Percentiles rank a stretch among this genome's conserved stretches.
Conservation (phyloP, 805 yeast genomes). For the Candida morakotiae region DNA sequence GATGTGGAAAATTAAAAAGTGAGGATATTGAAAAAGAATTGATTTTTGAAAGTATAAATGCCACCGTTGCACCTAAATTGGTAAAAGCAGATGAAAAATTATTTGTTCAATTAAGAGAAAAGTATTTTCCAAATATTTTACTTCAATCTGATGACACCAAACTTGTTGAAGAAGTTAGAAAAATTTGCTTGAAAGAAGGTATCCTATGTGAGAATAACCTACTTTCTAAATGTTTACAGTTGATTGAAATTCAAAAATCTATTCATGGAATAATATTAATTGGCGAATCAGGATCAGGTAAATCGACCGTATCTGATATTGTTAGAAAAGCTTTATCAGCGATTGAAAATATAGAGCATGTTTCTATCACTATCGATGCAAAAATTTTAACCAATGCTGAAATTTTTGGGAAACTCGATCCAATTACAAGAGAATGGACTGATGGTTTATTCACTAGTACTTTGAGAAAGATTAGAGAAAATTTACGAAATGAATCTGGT, state of each 20-base stretch:
- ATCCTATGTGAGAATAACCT: constrained; percentile 36
- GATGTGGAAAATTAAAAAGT: constrained; percentile 45
- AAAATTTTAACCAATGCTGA: constrained; percentile 65
- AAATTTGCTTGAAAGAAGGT: constrained; percentile 27
- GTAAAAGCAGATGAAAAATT: constrained; percentile 45
- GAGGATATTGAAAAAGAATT: constrained; percentile 22
- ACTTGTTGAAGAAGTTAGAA: constrained; percentile 21
- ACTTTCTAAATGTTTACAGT: constrained; percentile 54
- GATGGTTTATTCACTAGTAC: constrained; percentile 80
- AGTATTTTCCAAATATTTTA: constrained; percentile 23
- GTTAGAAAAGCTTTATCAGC: constrained; percentile 42
- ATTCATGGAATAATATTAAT: constrained; percentile 81
- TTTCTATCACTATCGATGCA: constrained; percentile 58
- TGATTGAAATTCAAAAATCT: constrained; percentile 53
- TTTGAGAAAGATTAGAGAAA: constrained; percentile 53
- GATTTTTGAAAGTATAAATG: constrained; percentile 51
- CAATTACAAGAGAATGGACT: constrained; percentile 83
- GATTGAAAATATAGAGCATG: constrained; percentile 31
- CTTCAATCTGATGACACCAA: constrained; percentile 17
- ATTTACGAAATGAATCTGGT: constrained; percentile 53
- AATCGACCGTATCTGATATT: constrained; percentile 50
- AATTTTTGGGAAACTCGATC: constrained; percentile 68
- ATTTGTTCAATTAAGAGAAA: constrained; percentile 22
- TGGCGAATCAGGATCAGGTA: constrained; percentile 76
- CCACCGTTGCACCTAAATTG: constrained; percentile 67